Evolutionary conservation across 78 protist genomes (phyloP).

Genomic region (Dictyostelium firmibasis): DNA sequence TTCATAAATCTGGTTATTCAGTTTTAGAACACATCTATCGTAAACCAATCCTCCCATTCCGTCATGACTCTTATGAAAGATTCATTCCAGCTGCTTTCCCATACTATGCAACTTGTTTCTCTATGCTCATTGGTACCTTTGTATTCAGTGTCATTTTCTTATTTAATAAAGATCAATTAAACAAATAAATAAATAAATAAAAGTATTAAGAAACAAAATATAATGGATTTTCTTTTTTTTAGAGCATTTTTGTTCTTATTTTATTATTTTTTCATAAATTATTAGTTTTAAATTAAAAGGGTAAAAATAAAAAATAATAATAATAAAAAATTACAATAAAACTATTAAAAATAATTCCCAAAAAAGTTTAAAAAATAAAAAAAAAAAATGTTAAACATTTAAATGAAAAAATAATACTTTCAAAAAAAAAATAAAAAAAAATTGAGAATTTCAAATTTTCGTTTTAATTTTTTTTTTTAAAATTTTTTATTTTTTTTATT

Average conservation of each 20-base stretch:
- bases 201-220: not conserved
- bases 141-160: constrained; percentile 82
- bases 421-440: too few relatives aligned
- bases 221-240: not conserved
- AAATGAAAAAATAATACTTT: too few relatives aligned
- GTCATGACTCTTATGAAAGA: constrained; percentile 92
- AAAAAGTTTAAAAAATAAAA: too few relatives aligned
- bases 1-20: constrained; percentile 80
- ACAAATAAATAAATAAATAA: not conserved
- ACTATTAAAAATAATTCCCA: too few relatives aligned
- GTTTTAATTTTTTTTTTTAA: too few relatives aligned
- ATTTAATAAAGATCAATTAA: constrained; percentile 33
- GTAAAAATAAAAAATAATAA: too few relatives aligned
- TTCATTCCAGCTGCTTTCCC: constrained; percentile 93
- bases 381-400: too few relatives aligned
- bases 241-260: not conserved
- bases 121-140: constrained; percentile 86
- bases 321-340: too few relatives aligned
- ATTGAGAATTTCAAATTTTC: too few relatives aligned
- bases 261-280: not conserved
- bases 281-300: too few relatives aligned
- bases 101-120: constrained; percentile 90
- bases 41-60: constrained; percentile 89
- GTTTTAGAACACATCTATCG: constrained; percentile 11
- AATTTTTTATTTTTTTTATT: not conserved